Conservation (phyloP, 345 rosid species). For the Hypericum androsaemum region DNA sequence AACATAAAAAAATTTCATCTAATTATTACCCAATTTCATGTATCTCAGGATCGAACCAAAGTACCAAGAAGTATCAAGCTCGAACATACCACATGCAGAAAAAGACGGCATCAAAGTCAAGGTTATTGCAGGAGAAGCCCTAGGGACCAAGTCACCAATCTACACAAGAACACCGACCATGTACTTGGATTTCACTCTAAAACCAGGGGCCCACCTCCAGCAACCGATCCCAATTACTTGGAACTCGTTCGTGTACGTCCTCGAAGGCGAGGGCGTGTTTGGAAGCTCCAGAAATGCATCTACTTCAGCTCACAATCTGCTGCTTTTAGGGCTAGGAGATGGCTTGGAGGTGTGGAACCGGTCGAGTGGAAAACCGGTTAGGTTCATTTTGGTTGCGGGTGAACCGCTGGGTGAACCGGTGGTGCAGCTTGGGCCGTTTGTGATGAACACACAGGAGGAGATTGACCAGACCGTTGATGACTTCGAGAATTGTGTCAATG, state of each 20-base stretch:
- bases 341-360: constrained; percentile 70
- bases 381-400: constrained; percentile 75
- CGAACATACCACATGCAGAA: constrained; percentile 52
- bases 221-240: constrained; percentile 54
- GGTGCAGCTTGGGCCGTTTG: constrained; percentile 74
- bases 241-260: constrained; percentile 64
- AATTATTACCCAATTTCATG: neutral
- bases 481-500: constrained; percentile 58
- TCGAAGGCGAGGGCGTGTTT: constrained; percentile 68
- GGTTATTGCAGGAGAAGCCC: constrained; percentile 78
- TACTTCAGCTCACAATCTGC: constrained; percentile 42
- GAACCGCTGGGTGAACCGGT: constrained; percentile 69
- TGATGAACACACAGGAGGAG: constrained; percentile 82
- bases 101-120: constrained; percentile 59
- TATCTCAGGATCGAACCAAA: constrained; percentile 62
- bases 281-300: constrained; percentile 31
- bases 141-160: constrained; percentile 59
- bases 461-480: constrained; percentile 60
- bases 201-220: constrained; percentile 49
- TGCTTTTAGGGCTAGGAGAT: constrained; percentile 51
- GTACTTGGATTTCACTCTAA: constrained; percentile 75
- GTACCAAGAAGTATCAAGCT: constrained; percentile 64
- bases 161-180: constrained; percentile 88
- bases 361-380: constrained; percentile 30
- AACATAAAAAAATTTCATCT: neutral